Base-by-base conservation (phyloP, 768 basidiomycete genomes). In the Rhodotorula taiwanensis region DNA sequence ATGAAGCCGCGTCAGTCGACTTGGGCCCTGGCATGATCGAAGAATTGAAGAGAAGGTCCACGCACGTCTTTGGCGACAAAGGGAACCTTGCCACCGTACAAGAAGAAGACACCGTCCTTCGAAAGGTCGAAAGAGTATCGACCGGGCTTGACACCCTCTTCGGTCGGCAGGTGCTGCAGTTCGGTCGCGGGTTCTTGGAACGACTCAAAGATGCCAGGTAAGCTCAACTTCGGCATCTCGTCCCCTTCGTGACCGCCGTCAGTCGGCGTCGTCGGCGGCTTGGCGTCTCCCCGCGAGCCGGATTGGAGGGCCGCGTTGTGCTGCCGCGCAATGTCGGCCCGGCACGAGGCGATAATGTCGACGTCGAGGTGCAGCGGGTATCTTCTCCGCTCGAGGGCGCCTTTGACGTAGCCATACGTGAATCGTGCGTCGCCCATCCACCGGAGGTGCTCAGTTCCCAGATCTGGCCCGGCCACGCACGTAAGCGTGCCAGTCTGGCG, bases 381-480 rank as follows among this genome's bases (percentile, higher is more conserved):
- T n/a, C 79, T 72, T 67, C 82, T 83, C 64, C 82, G 81, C 49
- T 78, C 76, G 20, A 86, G 67, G 9, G 88, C 71, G 74, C 85
- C 87, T 53, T 82, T 79, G 5, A 92, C 72, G 72, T 83, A 83
- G 14, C 90, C 90, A 62, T 82, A 77, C 34, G 85, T 74, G 74
- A 93, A 93, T 14, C 90, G 84, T 18, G 80, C 78, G 71, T 86
- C 86, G 15, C 90, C 90, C 84, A 93, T 85, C 85, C 87, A 70
- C 13, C 71, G 57, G 16, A 92, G 75, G 70, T 88, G 78, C 63
- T 92, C 89, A 3, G 90, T 93, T 0, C 75, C 74, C 58, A 69
- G 42, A 23, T 72, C 71, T 66, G 44, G 11, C 44, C 10, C 45
- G 15, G 15, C 48, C 21, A 27, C 4, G n/a, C 27, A 1, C 33